Evolutionary conservation across 495 filamentous ascomycete species (phyloP).

Genomic region (Glarea lozoyensis): DNA sequence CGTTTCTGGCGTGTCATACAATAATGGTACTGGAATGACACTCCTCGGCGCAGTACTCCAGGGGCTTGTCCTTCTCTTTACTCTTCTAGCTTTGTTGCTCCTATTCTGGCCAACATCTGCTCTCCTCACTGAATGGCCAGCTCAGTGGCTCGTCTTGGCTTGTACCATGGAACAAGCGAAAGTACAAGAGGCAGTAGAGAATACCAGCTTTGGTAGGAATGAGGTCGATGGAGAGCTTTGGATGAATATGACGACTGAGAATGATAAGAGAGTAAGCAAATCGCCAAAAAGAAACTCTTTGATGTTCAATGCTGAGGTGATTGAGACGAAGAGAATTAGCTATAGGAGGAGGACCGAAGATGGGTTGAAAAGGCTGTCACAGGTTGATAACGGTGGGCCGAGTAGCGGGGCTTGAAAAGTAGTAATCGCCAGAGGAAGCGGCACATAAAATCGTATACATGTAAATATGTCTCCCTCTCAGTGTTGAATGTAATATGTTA

Average conservation of each 20-base stretch:
- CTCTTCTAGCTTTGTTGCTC: background rate
- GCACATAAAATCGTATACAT: too few relatives aligned
- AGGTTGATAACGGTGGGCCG: too few relatives aligned
- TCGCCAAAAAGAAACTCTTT: too few relatives aligned
- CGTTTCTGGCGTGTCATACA: background rate
- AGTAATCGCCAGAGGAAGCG: too few relatives aligned
- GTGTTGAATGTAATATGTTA: too few relatives aligned
- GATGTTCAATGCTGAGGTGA: too few relatives aligned
- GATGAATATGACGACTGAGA: conserved; percentile 1
- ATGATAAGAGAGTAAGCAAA: too few relatives aligned
- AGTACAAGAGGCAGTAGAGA: background rate
- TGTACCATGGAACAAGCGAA: background rate
- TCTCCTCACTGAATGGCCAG: conserved; percentile 1
- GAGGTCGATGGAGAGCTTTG: background rate
- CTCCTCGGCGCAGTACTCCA: background rate
- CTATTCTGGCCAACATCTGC: background rate
- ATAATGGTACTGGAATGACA: conserved; percentile 3
- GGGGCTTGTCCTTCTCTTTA: background rate
- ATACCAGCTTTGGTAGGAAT: background rate
- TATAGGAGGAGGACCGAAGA: too few relatives aligned
- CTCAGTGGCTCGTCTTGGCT: conserved; percentile 1
- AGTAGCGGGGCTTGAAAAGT: too few relatives aligned
- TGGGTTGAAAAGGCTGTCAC: too few relatives aligned
- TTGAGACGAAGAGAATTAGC: too few relatives aligned
- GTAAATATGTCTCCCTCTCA: too few relatives aligned